phyloP scores from a whole-genome alignment of 139 green algal genomes.

The Chlamydomonas schloesseri region DNA sequence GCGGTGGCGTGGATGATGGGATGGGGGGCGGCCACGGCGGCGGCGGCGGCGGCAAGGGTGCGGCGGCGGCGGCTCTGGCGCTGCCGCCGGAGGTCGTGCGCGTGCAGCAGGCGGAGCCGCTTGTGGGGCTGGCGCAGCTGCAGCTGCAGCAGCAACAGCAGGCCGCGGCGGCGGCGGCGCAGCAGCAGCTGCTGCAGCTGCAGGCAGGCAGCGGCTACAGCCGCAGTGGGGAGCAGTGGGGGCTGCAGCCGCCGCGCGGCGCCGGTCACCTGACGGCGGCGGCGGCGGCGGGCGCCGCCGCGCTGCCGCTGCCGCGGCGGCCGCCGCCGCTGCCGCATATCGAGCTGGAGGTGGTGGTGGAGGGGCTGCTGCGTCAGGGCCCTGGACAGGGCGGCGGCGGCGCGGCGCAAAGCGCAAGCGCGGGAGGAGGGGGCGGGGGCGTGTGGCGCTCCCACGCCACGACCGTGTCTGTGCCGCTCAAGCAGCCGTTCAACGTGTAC shows the following conservation, averaged over 20 bases:
- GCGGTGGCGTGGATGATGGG: no score
- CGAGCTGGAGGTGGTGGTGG: conserved; percentile 41
- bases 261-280: no score
- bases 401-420: no score
- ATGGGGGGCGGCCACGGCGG: no score
- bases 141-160: no score
- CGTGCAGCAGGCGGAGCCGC: conserved; percentile 11
- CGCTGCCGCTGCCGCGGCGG: background rate
- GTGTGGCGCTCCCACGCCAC: conserved; percentile 33
- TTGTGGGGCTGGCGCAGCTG: no score
- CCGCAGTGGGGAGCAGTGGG: background rate
- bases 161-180: no score
- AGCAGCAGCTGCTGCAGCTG: no score
- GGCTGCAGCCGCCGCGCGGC: background rate
- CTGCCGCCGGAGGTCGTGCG: conserved; percentile 23
- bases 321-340: conserved; percentile 11
- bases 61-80: background rate
- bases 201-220: no score
- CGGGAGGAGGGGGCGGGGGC: background rate
- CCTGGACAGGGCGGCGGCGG: no score
- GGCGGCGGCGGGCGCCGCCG: no score
- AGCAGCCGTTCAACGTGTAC: conserved; percentile 1
- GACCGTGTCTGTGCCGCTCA: conserved; percentile 11
- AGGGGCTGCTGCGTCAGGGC: conserved; percentile 6
- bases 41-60: background rate